Evolutionary conservation across 2,329 filamentous ascomycete genomes (phyloP).

Genomic region (Colletotrichum sp.): DNA sequence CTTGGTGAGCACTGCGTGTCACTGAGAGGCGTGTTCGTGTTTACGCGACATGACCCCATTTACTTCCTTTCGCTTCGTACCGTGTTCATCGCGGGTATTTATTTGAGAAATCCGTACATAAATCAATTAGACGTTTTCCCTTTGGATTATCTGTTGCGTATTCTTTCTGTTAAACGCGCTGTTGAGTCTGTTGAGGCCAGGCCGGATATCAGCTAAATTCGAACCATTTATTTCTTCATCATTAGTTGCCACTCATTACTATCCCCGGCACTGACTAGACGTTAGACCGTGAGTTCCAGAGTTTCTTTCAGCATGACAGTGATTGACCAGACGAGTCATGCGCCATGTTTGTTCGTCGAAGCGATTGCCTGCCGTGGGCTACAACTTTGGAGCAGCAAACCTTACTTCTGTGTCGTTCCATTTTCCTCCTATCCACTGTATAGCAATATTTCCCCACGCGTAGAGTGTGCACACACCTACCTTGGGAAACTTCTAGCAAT

Average conservation of each 20-base stretch:
- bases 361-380: neutral
- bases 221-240: neutral
- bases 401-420: neutral
- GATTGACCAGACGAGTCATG: too few species aligned
- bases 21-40: neutral
- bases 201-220: neutral
- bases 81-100: neutral
- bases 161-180: neutral
- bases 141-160: neutral
- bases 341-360: neutral
- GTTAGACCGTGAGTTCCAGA: neutral
- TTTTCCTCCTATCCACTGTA: neutral
- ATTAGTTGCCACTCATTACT: neutral
- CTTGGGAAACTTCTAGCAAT: neutral
- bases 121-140: neutral
- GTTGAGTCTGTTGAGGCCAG: neutral
- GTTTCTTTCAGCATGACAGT: neutral
- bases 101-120: neutral
- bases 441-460: neutral
- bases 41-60: neutral
- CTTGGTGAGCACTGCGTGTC: neutral
- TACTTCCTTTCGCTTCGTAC: neutral
- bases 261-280: too few species aligned
- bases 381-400: neutral
- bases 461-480: rapidly evolving